Base-by-base conservation (phyloP, 1,284 basidiomycete genomes). In the Gymnopus androsaceus region DNA sequence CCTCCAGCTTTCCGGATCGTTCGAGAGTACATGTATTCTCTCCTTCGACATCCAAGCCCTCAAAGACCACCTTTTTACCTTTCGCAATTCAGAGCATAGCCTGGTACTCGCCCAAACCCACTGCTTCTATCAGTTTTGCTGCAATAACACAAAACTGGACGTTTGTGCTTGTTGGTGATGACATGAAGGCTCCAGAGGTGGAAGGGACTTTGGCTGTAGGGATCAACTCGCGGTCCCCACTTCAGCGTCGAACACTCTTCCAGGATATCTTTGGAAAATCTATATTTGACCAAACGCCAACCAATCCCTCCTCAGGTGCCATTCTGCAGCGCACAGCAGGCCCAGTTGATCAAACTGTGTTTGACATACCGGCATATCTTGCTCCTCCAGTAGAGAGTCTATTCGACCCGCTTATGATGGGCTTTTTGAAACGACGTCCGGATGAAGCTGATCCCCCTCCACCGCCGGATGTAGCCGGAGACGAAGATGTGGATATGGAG, bases 241-340 rank as follows among this genome's bases (percentile, higher is more conserved):
- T 69, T 12, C 67, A 71, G 45, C 82, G 73, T 57, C 77, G 79
- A 59, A 88, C 89, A 14, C 71, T 95, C 5, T 92, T 94, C 71
- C 87, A 92, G 64, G 92, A 94, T 64, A 88, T 94, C 58, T 94
- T 94, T 64, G 92, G 92, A 46, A 75, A 79, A 55, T 81, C 87
- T 37, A 83, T 83, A 11, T 79, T 90, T 59, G 61, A 72, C 14
- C 56, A 56, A 41, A 59, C 62, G 34, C 59, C 58, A 7, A 54
- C 66, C 23, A 51, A 61, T 15, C 49, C 63, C 27, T 61, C 67
- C 9, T 55, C 61, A 19, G 54, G 66, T 37, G 49, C 63, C 38
- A 58, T 64, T 31, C 63, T 71, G 54, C 64, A 69, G 36, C 73
- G 73, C 75, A 73, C 66, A 59, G 72, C 76, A 59, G 70, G 27